These are phyloP conservation scores for Malassezia restricta DNA, from an alignment of 1,284 basidiomycete species.

Conservation along the genomic window DNA sequence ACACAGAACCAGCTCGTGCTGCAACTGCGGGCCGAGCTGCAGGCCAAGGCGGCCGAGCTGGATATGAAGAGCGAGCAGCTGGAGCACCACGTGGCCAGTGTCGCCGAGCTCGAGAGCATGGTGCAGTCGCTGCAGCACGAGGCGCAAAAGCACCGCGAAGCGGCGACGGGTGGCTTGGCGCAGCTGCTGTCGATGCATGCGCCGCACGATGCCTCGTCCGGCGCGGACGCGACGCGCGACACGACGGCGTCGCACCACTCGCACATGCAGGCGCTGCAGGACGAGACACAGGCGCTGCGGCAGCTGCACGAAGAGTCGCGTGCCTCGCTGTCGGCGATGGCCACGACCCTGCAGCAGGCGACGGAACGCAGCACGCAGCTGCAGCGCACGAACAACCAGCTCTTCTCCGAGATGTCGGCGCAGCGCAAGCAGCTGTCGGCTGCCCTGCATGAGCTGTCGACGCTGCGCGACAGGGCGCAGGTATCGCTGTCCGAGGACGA, in stretches of 20 bases:
- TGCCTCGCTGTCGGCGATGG: conserved; percentile 45
- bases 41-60: conserved; percentile 55
- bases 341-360: conserved; percentile 57
- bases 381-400: conserved; percentile 59
- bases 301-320: conserved; percentile 36
- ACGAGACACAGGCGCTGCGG: conserved; percentile 35
- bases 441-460: conserved; percentile 61
- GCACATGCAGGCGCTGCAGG: conserved; percentile 32
- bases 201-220: conserved; percentile 16
- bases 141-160: conserved; percentile 35
- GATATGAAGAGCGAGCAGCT: conserved; percentile 50
- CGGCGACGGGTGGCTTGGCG: conserved; percentile 32
- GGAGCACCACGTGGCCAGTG: conserved; percentile 50
- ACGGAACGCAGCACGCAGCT: conserved; percentile 55
- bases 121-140: conserved; percentile 51
- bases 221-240: conserved; percentile 6
- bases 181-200: conserved; percentile 29
- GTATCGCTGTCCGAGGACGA: conserved; percentile 1
- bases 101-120: conserved; percentile 65
- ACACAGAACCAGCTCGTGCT: conserved; percentile 53
- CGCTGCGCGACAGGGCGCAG: conserved; percentile 50
- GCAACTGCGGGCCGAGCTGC: conserved; percentile 65
- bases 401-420: conserved; percentile 66
- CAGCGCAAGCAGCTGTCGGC: conserved; percentile 65
- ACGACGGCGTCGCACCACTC: conserved; percentile 23